A percentile compares a stretch with the other conserved stretches of the same genome.
phyloP scores from a whole-genome alignment of 2,329 filamentous ascomycete genomes.

The Rutstroemia sp. region DNA sequence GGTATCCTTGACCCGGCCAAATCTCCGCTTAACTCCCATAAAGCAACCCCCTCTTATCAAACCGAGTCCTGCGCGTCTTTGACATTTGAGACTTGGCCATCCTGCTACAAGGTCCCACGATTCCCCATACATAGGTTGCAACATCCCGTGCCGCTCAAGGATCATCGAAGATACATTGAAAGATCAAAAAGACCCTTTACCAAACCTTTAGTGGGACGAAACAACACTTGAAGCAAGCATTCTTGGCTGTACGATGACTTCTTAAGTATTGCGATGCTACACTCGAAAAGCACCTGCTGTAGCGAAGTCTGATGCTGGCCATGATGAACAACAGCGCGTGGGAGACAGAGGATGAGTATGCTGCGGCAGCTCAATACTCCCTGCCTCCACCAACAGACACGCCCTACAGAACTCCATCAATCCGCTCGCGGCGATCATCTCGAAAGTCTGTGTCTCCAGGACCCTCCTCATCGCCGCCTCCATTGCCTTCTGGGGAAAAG shows the following conservation, averaged over 20 bases:
- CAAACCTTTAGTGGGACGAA: no score
- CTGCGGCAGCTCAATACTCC: slow-evolving; percentile 47
- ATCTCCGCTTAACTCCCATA: not conserved
- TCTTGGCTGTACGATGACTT: not conserved
- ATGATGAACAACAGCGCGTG: slow-evolving; percentile 42
- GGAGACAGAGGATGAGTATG: slow-evolving; percentile 58
- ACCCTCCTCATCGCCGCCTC: slow-evolving; percentile 52
- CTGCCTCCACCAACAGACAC: slow-evolving; percentile 66
- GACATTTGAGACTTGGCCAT: no score
- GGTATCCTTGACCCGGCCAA: not conserved
- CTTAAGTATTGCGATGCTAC: not conserved
- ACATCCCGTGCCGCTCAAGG: not conserved
- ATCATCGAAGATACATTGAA: not conserved
- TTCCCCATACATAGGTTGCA: not conserved
- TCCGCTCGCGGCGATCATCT: slow-evolving; percentile 44
- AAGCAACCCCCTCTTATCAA: not conserved
- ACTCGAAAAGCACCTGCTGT: not conserved
- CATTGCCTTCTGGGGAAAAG: slow-evolving; percentile 42
- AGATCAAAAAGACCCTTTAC: not conserved
- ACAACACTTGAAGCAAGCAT: not conserved
- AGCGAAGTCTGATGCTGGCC: not conserved
- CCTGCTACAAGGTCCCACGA: no score
- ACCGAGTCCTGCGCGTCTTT: no score
- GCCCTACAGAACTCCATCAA: slow-evolving; percentile 56
- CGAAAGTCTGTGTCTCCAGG: slow-evolving; percentile 60